Percentiles rank a stretch among this genome's conserved stretches.
Conservation (phyloP, 1,284 basidiomycete genomes). For the Ceratobasidium sp. region DNA sequence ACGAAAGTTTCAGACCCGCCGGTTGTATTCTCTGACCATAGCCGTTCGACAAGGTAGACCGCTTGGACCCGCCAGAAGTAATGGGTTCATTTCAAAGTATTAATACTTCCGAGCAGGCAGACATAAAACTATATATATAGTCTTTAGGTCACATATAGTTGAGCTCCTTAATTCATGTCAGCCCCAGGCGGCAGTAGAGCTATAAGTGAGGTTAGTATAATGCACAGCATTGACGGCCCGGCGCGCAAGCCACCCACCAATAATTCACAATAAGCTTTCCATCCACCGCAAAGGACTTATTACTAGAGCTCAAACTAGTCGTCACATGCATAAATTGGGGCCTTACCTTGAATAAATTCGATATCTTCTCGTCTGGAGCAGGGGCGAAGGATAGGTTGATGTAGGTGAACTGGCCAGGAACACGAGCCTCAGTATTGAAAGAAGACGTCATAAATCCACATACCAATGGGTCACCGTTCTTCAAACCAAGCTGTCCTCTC, state of each 20-base stretch:
- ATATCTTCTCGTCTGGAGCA: not conserved
- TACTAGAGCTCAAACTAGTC: too few species aligned
- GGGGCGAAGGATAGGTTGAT: constrained; percentile 19
- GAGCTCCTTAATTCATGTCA: too few species aligned
- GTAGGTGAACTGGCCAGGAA: not conserved
- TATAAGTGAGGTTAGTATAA: not conserved
- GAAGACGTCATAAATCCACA: not conserved
- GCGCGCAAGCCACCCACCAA: not conserved
- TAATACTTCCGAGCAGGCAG: too few species aligned
- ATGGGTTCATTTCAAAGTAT: too few species aligned
- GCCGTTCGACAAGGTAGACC: too few species aligned
- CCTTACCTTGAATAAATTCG: not conserved
- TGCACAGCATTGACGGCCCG: not conserved
- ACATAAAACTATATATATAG: too few species aligned
- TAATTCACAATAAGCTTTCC: constrained; percentile 11
- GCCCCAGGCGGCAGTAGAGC: constrained; percentile 18
- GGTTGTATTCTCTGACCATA: too few species aligned
- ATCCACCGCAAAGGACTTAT: not conserved
- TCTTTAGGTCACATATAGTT: too few species aligned
- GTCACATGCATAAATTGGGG: too few species aligned
- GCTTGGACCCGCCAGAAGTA: too few species aligned
- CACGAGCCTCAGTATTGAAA: not conserved
- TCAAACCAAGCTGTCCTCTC: not conserved
- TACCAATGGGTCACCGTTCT: not conserved
- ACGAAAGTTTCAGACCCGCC: too few species aligned